Conservation (phyloP, 495 filamentous ascomycete species). For the Aspergillus haitiensis region DNA sequence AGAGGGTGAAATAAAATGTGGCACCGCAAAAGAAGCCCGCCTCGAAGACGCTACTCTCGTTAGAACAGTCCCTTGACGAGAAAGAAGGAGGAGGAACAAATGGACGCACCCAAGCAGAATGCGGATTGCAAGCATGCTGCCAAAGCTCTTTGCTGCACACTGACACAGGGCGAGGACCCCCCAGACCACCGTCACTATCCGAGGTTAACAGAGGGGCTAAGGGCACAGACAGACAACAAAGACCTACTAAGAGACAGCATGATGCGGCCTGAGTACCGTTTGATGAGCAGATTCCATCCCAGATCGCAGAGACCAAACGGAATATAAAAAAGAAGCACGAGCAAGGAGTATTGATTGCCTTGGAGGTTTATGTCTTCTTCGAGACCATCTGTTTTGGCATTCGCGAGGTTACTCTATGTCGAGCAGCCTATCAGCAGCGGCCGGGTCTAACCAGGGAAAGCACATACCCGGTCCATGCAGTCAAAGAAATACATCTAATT, state of each 20-base stretch:
- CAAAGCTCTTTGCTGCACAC: slow-evolving; percentile 54
- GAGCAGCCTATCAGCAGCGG: slow-evolving; percentile 13
- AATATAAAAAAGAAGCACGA: slow-evolving; percentile 70
- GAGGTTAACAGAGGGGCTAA: slow-evolving; percentile 45
- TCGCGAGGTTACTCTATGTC: slow-evolving; percentile 53
- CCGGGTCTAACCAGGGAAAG: slow-evolving; percentile 6
- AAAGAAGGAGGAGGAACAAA: background rate
- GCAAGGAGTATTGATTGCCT: slow-evolving; percentile 63
- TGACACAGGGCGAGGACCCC: slow-evolving; percentile 40
- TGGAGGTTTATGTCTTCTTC: slow-evolving; percentile 52
- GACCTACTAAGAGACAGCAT: slow-evolving; percentile 41
- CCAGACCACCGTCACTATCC: slow-evolving; percentile 51
- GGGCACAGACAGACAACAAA: background rate
- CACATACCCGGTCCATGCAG: slow-evolving; percentile 58
- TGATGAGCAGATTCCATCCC: slow-evolving; percentile 59
- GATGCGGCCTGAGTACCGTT: slow-evolving; percentile 53
- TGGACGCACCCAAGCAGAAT: slow-evolving; percentile 34
- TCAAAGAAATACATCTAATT: slow-evolving; percentile 61
- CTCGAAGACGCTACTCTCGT: slow-evolving; percentile 55
- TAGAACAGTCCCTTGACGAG: slow-evolving; percentile 36
- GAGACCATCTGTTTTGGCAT: slow-evolving; percentile 65
- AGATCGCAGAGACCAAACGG: slow-evolving; percentile 68
- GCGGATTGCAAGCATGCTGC: slow-evolving; percentile 48
- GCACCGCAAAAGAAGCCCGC: slow-evolving; percentile 63
- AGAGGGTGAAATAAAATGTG: slow-evolving; percentile 59